Conservation (phyloP, 1,139 yeast species). For the Candida labiduridarum region DNA sequence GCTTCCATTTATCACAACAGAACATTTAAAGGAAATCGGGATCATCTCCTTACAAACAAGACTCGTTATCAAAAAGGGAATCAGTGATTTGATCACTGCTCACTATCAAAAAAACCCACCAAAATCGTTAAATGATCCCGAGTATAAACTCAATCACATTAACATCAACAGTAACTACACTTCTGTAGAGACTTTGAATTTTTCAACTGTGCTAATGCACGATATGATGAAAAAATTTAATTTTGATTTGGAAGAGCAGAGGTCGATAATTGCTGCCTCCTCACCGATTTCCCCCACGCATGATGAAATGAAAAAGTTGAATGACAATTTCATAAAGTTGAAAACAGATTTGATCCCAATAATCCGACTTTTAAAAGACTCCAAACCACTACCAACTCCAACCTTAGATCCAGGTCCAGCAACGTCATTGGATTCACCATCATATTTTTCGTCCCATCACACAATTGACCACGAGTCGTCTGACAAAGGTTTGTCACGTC, state of each 20-base stretch:
- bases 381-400: constrained; percentile 61
- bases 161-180: constrained; percentile 38
- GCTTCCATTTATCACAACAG: constrained; percentile 58
- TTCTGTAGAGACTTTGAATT: constrained; percentile 36
- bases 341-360: constrained; percentile 58
- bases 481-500: constrained; percentile 10
- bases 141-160: constrained; percentile 29
- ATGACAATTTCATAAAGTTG: constrained; percentile 51
- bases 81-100: constrained; percentile 46
- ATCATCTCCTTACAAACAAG: constrained; percentile 43
- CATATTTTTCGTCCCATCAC: constrained; percentile 28
- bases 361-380: constrained; percentile 52
- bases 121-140: constrained; percentile 31
- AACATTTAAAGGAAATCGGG: constrained; percentile 65
- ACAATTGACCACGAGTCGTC: constrained; percentile 14
- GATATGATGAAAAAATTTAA: constrained; percentile 38
- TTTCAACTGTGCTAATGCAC: constrained; percentile 36
- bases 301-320: constrained; percentile 40
- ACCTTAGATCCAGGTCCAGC: constrained; percentile 44
- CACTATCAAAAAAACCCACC: constrained; percentile 37
- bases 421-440: constrained; percentile 35
- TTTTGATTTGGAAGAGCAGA: constrained; percentile 20
- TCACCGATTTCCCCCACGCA: constrained; percentile 28
- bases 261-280: constrained; percentile 4
- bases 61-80: constrained; percentile 49